Evolutionary conservation across 371 early-diverging fungal genomes (phyloP), one percentile per base, ranked within the genome.

Genomic region (Mortierella sp.): DNA sequence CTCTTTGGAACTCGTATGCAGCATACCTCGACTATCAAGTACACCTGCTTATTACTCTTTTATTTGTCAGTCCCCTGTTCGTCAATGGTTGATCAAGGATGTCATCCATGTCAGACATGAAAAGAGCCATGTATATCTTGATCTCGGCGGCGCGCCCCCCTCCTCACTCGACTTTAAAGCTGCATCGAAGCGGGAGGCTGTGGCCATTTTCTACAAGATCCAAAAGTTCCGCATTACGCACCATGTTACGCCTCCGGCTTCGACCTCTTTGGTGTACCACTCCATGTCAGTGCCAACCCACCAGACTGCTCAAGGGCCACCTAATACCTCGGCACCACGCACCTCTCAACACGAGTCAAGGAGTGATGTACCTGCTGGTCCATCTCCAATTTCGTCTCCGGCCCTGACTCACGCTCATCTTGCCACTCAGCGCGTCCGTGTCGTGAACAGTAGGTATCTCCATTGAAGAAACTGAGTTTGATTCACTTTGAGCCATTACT

Each of bases 141-240:
- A 88, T 53, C 82, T 92, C 39, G 82, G 82, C 28, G 90, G 88
- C 34, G 48, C 81, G 23, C 66, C 81, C 30, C 74, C 84, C 1
- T 82, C 87, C 6, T 81, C 86, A 1, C 83, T 87, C 63, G 88
- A 92, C 79, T 88, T 91, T 50, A 86, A 87, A 39, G 87, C 90
- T 23, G 80, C 89, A 1, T 86, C 87, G 6, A 90, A 88, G 63
- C 84, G 86, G 6, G 90, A 91, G 52, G 90, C 90, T 1, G 89
- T 90, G 63, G 88, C 88, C 9, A 86, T 91, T 21, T 64, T 85
- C 34, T 84, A 82, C 54, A 90, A 90, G 54, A 83, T 91, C 16
- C 81, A 52, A 81, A 83, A 46, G 82, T 86, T 65, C 61, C 78
- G 70, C 48, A 81, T 67, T 42, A 62, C 76, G 39, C 50, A 61